Evolutionary conservation across 225 moss, liverwort and hornwort genomes (phyloP).

Genomic region (Thuidium tamariscinum): DNA sequence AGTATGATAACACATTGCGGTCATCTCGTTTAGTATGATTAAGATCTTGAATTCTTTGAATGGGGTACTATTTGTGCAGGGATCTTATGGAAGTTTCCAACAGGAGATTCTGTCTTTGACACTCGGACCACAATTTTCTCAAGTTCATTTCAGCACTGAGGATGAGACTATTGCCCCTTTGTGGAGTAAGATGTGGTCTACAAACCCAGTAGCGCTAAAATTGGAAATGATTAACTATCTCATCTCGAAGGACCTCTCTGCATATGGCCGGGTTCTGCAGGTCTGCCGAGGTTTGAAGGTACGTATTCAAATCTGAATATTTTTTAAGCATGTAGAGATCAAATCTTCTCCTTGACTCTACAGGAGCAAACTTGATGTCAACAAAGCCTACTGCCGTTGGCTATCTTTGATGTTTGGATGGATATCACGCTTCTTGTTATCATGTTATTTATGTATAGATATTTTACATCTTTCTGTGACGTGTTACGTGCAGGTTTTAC

Average conservation of each 20-base stretch:
- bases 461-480: background rate
- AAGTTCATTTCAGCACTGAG: slow-evolving; percentile 8
- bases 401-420: background rate
- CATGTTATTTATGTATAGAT: background rate
- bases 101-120: slow-evolving; percentile 24
- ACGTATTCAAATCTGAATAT: background rate
- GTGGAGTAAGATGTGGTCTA: slow-evolving; percentile 61
- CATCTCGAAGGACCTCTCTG: slow-evolving; percentile 30
- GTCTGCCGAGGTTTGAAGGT: slow-evolving; percentile 70
- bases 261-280: slow-evolving; percentile 45
- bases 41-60: background rate
- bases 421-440: background rate
- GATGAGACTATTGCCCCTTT: slow-evolving; percentile 11
- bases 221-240: slow-evolving; percentile 52
- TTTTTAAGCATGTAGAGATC: background rate
- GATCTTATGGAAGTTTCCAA: slow-evolving; percentile 22
- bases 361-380: background rate
- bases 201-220: slow-evolving; percentile 43
- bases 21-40: background rate
- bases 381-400: background rate
- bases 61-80: slow-evolving; percentile 8
- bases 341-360: background rate
- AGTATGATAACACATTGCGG: background rate
- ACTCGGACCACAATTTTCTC: slow-evolving; percentile 22
- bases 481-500: slow-evolving; percentile 41